Base-by-base conservation (phyloP, 768 basidiomycete genomes). In the Rhizopogon roseolus region DNA sequence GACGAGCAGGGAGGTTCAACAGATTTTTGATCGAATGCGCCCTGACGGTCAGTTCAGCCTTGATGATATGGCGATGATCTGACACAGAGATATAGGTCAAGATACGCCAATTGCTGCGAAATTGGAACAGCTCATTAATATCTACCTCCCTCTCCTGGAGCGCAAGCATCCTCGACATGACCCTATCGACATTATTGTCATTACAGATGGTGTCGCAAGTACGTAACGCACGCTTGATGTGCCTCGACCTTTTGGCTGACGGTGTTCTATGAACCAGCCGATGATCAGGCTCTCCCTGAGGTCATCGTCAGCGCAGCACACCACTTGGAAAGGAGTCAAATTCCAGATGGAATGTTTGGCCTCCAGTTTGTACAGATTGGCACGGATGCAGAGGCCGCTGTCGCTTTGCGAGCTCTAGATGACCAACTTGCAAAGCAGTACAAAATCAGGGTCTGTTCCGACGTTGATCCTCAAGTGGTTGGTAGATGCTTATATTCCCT, bases 351-450 rank as follows among this genome's bases (percentile, higher is more conserved):
- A 38, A 71, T 73, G 57, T 55, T 75, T 5, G 70, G 73, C 5
- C 58, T 75, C 42, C 68, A 71, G 49, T 71, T 76, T 41, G 57
- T 76, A 10, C 74, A 74, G 58, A 71, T 75, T 19, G 73, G 73
- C 0, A 56, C 66, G 37, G 58, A 58, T 32, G 16, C 6, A 17
- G 62, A 50, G 51, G 69, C 71, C 3, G 53, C 68, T n/a, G 65
- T 63, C 49, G 71, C 69, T 16, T 54, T 73, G 32, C 66, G 67
- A 43, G 60, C 62, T 29, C 60, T 72, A 10, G 71, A 72, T 50
- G 69, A 71, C 49, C 63, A 61, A 5, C 57, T 73, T 7, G 50
- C 36, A 16, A 32, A 52, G 25, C 16, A 36, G 14, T 52, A 52
- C 29, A 50, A 38, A 5, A 39, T 54, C 46, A 50, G 49, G 25